Conservation (phyloP, 768 basidiomycete genomes). For the Panus rudis region DNA sequence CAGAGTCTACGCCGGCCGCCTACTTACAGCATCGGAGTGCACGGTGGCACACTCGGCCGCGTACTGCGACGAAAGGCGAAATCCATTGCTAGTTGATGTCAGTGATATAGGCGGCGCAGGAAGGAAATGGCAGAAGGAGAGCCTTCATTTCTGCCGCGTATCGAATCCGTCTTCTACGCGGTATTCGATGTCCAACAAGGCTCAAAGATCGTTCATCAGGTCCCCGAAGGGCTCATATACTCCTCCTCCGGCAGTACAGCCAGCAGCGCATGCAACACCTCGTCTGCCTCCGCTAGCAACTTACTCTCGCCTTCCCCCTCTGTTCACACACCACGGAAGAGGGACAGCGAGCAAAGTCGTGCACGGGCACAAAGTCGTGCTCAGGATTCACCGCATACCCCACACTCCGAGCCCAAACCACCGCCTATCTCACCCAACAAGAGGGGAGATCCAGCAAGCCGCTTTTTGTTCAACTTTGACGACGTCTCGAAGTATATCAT, state of each 20-base stretch:
- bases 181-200: constrained; percentile 84
- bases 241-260: constrained; percentile 25
- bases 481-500: constrained; percentile 94
- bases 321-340: constrained; percentile 23
- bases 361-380: constrained; percentile 49
- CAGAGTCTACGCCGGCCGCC: too few species aligned
- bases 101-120: too few species aligned
- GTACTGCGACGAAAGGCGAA: too few species aligned
- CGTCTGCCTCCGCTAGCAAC: constrained; percentile 7
- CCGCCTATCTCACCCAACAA: constrained; percentile 40
- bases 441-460: constrained; percentile 42
- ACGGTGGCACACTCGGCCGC: too few species aligned
- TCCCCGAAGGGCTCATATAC: constrained; percentile 89
- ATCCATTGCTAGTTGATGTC: neutral
- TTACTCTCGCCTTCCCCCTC: constrained; percentile 28
- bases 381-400: constrained; percentile 21
- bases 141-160: constrained; percentile 72
- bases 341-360: constrained; percentile 27
- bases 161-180: constrained; percentile 90
- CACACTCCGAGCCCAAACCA: constrained; percentile 20
- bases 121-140: constrained; percentile 43
- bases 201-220: constrained; percentile 87
- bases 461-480: constrained; percentile 77
- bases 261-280: neutral
- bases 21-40: too few species aligned